Evolutionary conservation across 1,139 yeast species (phyloP).

Genomic region (Blastobotrys persicus): DNA sequence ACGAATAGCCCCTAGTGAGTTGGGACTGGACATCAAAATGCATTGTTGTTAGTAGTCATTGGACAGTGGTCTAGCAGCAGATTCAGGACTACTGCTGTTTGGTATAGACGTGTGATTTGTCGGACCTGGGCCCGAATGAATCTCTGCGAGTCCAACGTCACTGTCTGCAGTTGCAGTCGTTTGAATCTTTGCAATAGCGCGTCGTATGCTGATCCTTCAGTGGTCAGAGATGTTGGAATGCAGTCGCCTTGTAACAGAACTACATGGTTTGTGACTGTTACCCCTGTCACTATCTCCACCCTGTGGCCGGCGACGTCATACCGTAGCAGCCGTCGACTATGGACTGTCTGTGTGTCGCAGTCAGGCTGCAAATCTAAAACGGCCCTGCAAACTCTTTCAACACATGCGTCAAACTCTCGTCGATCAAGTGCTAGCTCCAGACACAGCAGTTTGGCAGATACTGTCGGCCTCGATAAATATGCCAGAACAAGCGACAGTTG

Average conservation of each 20-base stretch:
- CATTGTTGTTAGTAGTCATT: too few species aligned
- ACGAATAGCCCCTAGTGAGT: too few species aligned
- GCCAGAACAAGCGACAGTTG: neutral
- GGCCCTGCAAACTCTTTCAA: conserved; percentile 2
- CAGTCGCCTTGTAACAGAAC: neutral
- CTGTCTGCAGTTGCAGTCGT: neutral
- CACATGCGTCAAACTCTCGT: neutral
- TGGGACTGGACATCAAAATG: too few species aligned
- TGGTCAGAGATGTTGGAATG: too few species aligned
- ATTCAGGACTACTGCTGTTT: neutral
- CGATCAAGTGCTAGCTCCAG: neutral
- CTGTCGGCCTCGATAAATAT: neutral
- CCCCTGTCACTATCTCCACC: neutral
- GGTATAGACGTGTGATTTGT: neutral
- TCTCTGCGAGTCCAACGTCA: neutral
- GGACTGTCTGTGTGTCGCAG: neutral
- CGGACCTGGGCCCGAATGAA: conserved; percentile 4
- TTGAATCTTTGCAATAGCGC: neutral
- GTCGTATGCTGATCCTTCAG: neutral
- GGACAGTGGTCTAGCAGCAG: neutral
- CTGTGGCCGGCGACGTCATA: neutral
- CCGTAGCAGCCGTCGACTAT: neutral
- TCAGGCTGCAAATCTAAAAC: neutral
- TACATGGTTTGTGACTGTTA: neutral
- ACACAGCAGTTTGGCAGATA: neutral